Evolutionary conservation across 140 eudicot genomes (phyloP).

Genomic region (Ambrosia hybrid): DNA sequence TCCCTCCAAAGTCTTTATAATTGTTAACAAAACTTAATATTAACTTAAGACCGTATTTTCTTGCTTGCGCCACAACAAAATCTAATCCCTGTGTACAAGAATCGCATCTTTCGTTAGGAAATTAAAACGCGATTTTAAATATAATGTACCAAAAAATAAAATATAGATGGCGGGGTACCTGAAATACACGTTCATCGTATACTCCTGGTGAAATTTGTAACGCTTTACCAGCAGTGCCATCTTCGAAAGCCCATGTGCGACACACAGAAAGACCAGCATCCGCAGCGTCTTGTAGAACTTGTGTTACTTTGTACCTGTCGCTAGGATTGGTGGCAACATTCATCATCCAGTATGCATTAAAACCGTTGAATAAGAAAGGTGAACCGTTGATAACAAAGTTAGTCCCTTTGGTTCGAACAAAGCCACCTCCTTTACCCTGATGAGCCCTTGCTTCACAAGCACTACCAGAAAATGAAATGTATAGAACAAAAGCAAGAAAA

Average conservation of each 20-base stretch:
- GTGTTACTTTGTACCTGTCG: slow-evolving; percentile 49
- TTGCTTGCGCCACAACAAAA: slow-evolving; percentile 68
- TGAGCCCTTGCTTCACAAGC: slow-evolving; percentile 27
- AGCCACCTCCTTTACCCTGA: slow-evolving; percentile 24
- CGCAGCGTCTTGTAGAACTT: slow-evolving; percentile 55
- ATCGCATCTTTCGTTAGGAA: neutral
- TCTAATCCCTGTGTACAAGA: slow-evolving; percentile 52
- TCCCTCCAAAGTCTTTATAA: slow-evolving; percentile 70
- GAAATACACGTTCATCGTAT: slow-evolving; percentile 68
- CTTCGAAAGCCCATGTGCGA: slow-evolving; percentile 80
- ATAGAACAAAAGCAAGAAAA: slow-evolving; percentile 10
- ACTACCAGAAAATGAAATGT: slow-evolving; percentile 17
- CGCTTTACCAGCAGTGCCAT: slow-evolving; percentile 52
- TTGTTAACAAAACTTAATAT: slow-evolving; percentile 66
- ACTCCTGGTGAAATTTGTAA: slow-evolving; percentile 69
- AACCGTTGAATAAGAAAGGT: slow-evolving; percentile 68
- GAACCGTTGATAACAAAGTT: slow-evolving; percentile 46
- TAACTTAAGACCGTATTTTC: slow-evolving; percentile 47
- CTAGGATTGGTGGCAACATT: slow-evolving; percentile 52
- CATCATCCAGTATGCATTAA: slow-evolving; percentile 84
- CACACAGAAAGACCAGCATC: slow-evolving; percentile 70
- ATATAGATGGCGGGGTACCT: slow-evolving; percentile 32
- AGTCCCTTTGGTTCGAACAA: slow-evolving; percentile 40
- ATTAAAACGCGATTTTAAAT: neutral
- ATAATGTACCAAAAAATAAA: neutral